Percentiles rank a stretch among this genome's conserved stretches.
Conservation (phyloP, 2,329 filamentous ascomycete species). For the Botrytis byssoidea region DNA sequence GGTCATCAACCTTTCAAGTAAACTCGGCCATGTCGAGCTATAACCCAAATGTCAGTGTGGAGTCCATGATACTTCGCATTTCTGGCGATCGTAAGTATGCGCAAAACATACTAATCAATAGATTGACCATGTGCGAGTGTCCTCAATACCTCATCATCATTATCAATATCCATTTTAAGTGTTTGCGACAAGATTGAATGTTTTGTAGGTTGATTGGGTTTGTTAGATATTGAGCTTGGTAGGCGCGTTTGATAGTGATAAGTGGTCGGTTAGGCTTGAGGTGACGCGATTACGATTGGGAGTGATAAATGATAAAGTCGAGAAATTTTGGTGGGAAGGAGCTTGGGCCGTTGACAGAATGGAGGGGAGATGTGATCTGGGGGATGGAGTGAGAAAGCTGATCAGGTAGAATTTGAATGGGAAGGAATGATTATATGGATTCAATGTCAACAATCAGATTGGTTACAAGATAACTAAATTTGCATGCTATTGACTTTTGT, state of each 20-base stretch:
- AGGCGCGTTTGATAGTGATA: constrained; percentile 12
- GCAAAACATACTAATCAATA: constrained; percentile 54
- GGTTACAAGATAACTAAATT: not conserved
- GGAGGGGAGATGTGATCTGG: not conserved
- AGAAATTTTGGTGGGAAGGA: not conserved
- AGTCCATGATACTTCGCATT: not conserved
- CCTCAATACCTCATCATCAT: constrained; percentile 43
- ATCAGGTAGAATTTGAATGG: not conserved
- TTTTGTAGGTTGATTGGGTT: constrained; percentile 12
- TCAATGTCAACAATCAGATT: not conserved
- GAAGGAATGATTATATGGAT: not conserved
- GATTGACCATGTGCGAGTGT: constrained; percentile 51
- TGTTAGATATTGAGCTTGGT: not conserved
- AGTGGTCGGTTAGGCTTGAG: not conserved
- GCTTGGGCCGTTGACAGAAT: not conserved
- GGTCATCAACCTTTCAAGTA: constrained; percentile 42
- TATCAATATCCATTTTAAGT: constrained; percentile 54
- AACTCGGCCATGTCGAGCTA: constrained; percentile 43
- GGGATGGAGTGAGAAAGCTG: not conserved
- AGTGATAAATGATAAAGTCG: not conserved
- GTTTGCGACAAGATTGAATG: constrained; percentile 32
- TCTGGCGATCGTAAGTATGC: not conserved
- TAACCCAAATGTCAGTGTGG: constrained; percentile 25
- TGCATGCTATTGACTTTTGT: not conserved
- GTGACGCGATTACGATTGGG: constrained; percentile 4